phyloP scores from a whole-genome alignment of 306 rosid genomes.

The Luffa aegyptiaca region DNA sequence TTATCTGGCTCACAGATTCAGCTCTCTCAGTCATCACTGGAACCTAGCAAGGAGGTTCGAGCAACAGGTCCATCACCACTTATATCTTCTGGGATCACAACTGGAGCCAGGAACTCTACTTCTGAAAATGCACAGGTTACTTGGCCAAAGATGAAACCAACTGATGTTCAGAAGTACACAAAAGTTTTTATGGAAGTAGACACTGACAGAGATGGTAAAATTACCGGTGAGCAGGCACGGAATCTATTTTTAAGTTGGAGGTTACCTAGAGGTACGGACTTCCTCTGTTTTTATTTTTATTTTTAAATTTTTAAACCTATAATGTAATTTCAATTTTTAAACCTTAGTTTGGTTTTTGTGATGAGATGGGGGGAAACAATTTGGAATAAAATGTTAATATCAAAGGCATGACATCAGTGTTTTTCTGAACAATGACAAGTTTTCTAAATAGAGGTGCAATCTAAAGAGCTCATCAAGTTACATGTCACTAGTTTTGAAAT shows the following conservation, averaged over 20 bases:
- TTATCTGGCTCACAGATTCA: constrained; percentile 40
- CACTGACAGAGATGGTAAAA: constrained; percentile 85
- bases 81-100: constrained; percentile 43
- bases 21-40: constrained; percentile 35
- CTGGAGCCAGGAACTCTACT: constrained; percentile 42
- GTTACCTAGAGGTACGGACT: constrained; percentile 72
- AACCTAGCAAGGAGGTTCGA: constrained; percentile 42
- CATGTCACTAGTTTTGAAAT: neutral
- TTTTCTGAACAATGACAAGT: neutral
- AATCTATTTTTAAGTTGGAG: constrained; percentile 95
- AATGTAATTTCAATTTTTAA: neutral
- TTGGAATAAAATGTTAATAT: neutral
- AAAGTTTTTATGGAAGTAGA: constrained; percentile 92
- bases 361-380: neutral
- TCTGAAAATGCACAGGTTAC: constrained; percentile 46
- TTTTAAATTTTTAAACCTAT: neutral
- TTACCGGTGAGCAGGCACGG: constrained; percentile 94
- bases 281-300: neutral
- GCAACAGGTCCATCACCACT: constrained; percentile 44
- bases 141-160: constrained; percentile 96
- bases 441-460: neutral
- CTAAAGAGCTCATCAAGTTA: neutral
- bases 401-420: neutral
- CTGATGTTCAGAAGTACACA: constrained; percentile 81
- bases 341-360: neutral